phyloP scores from a whole-genome alignment of 495 filamentous ascomycete species.

The Tuber borchii region DNA sequence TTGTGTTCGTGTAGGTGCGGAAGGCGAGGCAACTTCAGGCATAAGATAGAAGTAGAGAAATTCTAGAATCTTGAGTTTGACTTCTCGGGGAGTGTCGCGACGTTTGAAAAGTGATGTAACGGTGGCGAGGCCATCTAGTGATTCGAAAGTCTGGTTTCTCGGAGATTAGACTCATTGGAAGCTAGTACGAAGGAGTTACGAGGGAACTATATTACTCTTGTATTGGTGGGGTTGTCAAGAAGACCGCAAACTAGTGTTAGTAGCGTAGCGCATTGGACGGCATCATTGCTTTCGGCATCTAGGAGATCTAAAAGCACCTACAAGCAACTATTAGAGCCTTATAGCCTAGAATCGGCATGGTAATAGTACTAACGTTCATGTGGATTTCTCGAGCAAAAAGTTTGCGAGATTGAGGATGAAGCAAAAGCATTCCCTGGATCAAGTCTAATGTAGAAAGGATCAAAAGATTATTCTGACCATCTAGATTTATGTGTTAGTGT shows the following conservation, averaged over 20 bases:
- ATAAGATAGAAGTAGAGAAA: slow-evolving; percentile 98
- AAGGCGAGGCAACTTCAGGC: slow-evolving; percentile 63
- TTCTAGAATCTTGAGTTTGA: slow-evolving; percentile 87
- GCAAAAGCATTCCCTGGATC: slow-evolving; percentile 80
- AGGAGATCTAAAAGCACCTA: slow-evolving; percentile 86
- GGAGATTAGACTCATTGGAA: slow-evolving; percentile 9
- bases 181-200: neutral
- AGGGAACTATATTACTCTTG: slow-evolving; percentile 47
- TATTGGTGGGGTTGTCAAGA: slow-evolving; percentile 74
- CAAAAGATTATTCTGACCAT: slow-evolving; percentile 78
- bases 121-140: slow-evolving; percentile 83
- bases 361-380: slow-evolving; percentile 67
- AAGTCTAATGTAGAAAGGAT: slow-evolving; percentile 83
- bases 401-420: slow-evolving; percentile 84
- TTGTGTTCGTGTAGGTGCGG: slow-evolving; percentile 39
- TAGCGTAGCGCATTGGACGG: slow-evolving; percentile 81
- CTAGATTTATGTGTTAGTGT: slow-evolving; percentile 39
- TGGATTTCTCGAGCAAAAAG: slow-evolving; percentile 84
- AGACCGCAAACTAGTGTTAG: slow-evolving; percentile 84
- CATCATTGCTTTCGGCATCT: slow-evolving; percentile 82
- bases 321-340: neutral
- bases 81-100: slow-evolving; percentile 70
- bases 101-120: slow-evolving; percentile 90
- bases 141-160: slow-evolving; percentile 61
- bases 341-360: neutral